These are phyloP conservation scores for Thraustochytrium striatum DNA, from an alignment of 352 stramenopile species.

Conservation along the genomic window DNA sequence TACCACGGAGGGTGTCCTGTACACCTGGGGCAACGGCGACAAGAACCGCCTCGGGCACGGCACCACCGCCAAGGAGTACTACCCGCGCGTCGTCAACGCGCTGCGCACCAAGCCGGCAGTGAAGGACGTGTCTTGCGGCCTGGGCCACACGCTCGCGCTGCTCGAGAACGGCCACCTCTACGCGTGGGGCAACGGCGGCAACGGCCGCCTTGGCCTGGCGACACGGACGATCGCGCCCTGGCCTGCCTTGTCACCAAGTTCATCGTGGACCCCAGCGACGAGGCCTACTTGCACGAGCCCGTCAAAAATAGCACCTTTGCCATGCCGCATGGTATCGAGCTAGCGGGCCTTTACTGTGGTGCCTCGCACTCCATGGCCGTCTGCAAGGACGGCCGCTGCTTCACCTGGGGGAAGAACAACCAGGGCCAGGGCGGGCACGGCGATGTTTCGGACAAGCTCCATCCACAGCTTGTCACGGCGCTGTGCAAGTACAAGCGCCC, in stretches of 20 bases:
- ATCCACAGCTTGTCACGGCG: background rate
- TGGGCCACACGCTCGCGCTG: slow-evolving; percentile 51
- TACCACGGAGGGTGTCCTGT: slow-evolving; percentile 47
- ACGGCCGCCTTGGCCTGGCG: slow-evolving; percentile 59
- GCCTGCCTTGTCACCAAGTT: slow-evolving; percentile 44
- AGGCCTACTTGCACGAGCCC: background rate
- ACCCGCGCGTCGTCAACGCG: slow-evolving; percentile 43
- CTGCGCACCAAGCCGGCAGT: slow-evolving; percentile 45
- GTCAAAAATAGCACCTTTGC: slow-evolving; percentile 20
- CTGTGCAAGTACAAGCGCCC: background rate
- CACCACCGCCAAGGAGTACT: slow-evolving; percentile 45
- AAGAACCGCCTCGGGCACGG: slow-evolving; percentile 46
- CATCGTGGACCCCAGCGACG: slow-evolving; percentile 19
- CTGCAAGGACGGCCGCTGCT: slow-evolving; percentile 32
- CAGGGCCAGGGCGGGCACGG: slow-evolving; percentile 47
- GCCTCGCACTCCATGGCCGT: slow-evolving; percentile 45
- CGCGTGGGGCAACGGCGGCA: slow-evolving; percentile 51
- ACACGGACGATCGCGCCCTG: slow-evolving; percentile 63
- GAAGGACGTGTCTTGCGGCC: slow-evolving; percentile 56
- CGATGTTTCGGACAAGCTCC: slow-evolving; percentile 40
- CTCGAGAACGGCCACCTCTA: slow-evolving; percentile 47
- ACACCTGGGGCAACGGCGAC: slow-evolving; percentile 52
- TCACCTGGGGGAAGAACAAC: slow-evolving; percentile 49
- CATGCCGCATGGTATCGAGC: slow-evolving; percentile 1
- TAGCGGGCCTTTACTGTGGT: slow-evolving; percentile 25